A percentile compares a stretch with the other conserved stretches of the same genome.
These are phyloP conservation scores for Polytrichum commune DNA, from an alignment of 225 moss, liverwort and hornwort genomes.

Conservation along the genomic window DNA sequence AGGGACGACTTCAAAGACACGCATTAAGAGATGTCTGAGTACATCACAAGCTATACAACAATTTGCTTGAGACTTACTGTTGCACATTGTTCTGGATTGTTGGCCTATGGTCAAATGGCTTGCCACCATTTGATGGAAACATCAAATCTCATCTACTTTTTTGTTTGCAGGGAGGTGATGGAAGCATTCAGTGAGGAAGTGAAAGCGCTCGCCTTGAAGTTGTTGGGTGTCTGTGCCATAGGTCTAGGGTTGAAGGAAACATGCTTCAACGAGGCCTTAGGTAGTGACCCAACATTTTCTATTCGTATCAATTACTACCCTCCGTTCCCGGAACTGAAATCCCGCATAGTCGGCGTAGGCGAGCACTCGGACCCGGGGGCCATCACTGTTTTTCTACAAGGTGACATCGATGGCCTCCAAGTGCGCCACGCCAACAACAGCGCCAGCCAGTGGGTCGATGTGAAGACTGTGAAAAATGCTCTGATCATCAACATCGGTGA, in stretches of 20 bases:
- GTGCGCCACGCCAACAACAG: neutral
- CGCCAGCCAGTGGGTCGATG: conserved; percentile 4
- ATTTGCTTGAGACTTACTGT: no score
- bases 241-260: conserved; percentile 2
- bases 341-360: neutral
- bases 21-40: no score
- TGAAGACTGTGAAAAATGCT: conserved; percentile 9
- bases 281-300: neutral
- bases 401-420: conserved; percentile 8
- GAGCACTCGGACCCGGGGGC: conserved; percentile 13
- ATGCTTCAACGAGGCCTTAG: neutral
- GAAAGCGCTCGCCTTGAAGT: neutral
- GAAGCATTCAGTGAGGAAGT: conserved; percentile 3
- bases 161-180: conserved; percentile 10
- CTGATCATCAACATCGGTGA: conserved; percentile 14
- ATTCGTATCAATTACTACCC: conserved; percentile 12
- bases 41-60: no score
- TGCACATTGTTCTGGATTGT: no score
- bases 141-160: no score
- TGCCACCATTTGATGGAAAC: no score
- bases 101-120: no score
- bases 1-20: no score
- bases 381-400: conserved; percentile 13
- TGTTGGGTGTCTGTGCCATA: conserved; percentile 4
- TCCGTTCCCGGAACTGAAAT: neutral